A percentile compares a stretch with the other conserved stretches of the same genome.
Evolutionary conservation across 192 early-diverging fungal genomes (phyloP).

Genomic region (Dissophora globulifera): DNA sequence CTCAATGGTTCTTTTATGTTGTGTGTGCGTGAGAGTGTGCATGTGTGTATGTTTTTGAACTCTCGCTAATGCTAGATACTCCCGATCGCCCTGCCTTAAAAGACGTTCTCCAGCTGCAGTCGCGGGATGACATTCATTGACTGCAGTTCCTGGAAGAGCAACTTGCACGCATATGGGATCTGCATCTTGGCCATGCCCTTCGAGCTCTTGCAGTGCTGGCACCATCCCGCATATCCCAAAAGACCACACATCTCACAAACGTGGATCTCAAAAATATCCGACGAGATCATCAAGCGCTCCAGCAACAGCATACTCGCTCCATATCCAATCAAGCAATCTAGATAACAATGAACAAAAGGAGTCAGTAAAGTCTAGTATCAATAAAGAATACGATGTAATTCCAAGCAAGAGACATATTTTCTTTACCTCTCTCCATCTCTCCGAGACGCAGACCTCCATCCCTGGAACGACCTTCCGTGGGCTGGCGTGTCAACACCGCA

Average conservation of each 20-base stretch:
- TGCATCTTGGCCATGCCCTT: slow-evolving; percentile 90
- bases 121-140: slow-evolving; percentile 93
- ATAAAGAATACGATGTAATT: not conserved
- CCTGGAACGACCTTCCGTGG: slow-evolving; percentile 95
- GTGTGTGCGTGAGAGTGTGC: no score
- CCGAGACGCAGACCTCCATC: slow-evolving; percentile 98
- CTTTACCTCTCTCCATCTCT: slow-evolving; percentile 92
- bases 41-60: no score
- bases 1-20: no score
- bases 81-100: no score
- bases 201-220: slow-evolving; percentile 88
- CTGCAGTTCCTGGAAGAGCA: slow-evolving; percentile 98
- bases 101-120: slow-evolving; percentile 56
- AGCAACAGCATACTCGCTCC: slow-evolving; percentile 93
- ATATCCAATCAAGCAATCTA: slow-evolving; percentile 97
- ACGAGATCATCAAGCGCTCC: slow-evolving; percentile 92
- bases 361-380: not conserved
- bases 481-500: slow-evolving; percentile 91
- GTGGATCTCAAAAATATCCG: slow-evolving; percentile 93
- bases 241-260: slow-evolving; percentile 93
- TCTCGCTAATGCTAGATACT: no score
- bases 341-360: not conserved
- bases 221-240: slow-evolving; percentile 91
- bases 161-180: slow-evolving; percentile 97
- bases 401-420: no score